Conservation (phyloP, 2,329 filamentous ascomycete species). For the Calonectria fujianensis region DNA sequence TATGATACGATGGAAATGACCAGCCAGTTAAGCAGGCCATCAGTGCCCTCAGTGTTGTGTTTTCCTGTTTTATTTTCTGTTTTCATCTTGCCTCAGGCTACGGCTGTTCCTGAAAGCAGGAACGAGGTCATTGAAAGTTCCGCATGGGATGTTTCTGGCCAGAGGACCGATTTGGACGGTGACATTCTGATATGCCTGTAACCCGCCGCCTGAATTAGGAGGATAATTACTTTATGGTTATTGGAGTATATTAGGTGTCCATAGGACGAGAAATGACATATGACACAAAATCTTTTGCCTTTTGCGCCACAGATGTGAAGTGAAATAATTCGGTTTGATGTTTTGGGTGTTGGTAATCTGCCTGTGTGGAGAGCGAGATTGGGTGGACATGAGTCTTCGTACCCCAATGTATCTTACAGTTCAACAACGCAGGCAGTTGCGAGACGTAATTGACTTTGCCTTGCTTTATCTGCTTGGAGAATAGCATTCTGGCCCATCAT, state of each 20-base stretch:
- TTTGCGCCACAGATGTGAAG: neutral
- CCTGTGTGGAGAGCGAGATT: neutral
- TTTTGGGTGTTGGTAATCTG: too few relatives aligned
- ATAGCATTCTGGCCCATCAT: neutral
- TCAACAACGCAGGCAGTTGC: neutral
- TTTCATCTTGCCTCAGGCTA: slow-evolving; percentile 28
- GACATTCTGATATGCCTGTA: slow-evolving; percentile 46
- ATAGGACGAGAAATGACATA: slow-evolving; percentile 55
- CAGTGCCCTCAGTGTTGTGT: slow-evolving; percentile 53
- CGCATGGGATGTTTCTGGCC: slow-evolving; percentile 12
- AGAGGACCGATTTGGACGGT: slow-evolving; percentile 43
- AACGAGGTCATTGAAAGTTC: slow-evolving; percentile 31
- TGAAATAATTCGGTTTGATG: neutral
- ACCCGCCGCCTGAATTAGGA: slow-evolving; percentile 31
- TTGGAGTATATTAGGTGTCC: slow-evolving; percentile 48
- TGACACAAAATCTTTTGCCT: slow-evolving; percentile 37
- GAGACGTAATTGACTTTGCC: neutral
- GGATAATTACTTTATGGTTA: slow-evolving; percentile 37
- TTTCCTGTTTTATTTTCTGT: slow-evolving; percentile 39
- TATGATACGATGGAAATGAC: slow-evolving; percentile 55
- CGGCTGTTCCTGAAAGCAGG: slow-evolving; percentile 28
- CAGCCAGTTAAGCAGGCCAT: slow-evolving; percentile 49
- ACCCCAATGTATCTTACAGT: neutral
- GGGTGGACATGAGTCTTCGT: neutral
- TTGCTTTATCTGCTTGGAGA: too few relatives aligned